phyloP scores from a whole-genome alignment of 2,329 filamentous ascomycete species.

The Graphiopsis chlorocephala region DNA sequence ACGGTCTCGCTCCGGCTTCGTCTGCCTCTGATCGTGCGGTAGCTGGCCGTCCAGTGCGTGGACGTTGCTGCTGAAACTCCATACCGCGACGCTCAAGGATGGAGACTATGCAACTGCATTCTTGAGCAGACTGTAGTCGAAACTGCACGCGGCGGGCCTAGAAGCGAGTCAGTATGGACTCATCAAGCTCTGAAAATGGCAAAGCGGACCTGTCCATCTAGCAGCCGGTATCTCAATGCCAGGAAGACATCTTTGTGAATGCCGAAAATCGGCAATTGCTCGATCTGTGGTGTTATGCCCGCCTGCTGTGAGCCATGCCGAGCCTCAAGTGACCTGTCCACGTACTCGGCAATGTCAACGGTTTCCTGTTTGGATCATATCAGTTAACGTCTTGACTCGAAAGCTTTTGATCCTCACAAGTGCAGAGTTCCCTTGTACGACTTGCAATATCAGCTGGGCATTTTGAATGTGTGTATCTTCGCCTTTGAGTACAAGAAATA shows the following conservation, averaged over 20 bases:
- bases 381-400: not conserved
- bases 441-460: slow-evolving; percentile 33
- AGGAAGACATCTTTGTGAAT: slow-evolving; percentile 40
- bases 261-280: slow-evolving; percentile 46
- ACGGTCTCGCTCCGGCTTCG: slow-evolving; percentile 14
- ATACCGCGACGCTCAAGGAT: slow-evolving; percentile 28
- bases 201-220: slow-evolving; percentile 35
- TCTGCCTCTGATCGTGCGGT: slow-evolving; percentile 18
- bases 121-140: slow-evolving; percentile 24
- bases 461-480: slow-evolving; percentile 17
- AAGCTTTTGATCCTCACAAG: slow-evolving; percentile 34
- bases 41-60: slow-evolving; percentile 20
- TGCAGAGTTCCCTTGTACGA: slow-evolving; percentile 41
- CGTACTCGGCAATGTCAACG: slow-evolving; percentile 28
- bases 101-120: slow-evolving; percentile 26
- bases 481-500: slow-evolving; percentile 28
- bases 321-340: slow-evolving; percentile 24
- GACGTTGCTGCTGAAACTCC: slow-evolving; percentile 28
- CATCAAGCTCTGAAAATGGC: not conserved
- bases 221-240: slow-evolving; percentile 40
- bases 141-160: slow-evolving; percentile 35
- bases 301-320: slow-evolving; percentile 22
- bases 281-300: slow-evolving; percentile 33
- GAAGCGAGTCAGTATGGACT: not conserved
- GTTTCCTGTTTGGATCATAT: slow-evolving; percentile 27